Evolutionary conservation across 192 early-diverging fungal genomes (phyloP), one percentile per base, ranked within the genome.

Genomic region (Coemansia erecta): DNA sequence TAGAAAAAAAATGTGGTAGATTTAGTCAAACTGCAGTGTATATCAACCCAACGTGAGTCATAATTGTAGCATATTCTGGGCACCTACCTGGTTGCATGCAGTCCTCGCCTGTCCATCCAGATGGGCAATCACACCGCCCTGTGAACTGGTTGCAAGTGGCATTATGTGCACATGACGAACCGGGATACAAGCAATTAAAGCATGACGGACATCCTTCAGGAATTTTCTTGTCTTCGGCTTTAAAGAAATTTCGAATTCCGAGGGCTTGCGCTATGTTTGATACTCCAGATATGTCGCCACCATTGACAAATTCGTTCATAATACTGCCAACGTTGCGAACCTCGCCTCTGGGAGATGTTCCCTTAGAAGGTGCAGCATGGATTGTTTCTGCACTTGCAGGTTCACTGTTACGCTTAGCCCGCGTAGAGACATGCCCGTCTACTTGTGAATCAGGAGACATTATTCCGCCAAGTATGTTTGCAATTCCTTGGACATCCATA

Each of bases 131-230:
- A 64, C 90, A 92, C 24, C 87, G 85, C 13, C 90, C 90, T 17
- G 87, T 84, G 46, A 84, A 88, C 44, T 85, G 68, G 33, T 85
- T 89, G 66, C 90, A 92, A 14, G 83, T 85, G 19, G 85, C 85
- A 64, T 85, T 89, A 65, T 94, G 87, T 0, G 83, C 73, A 61
- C 92, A 94, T 4, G 78, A 77, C 40, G 87, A 92, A 2, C 81
- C 82, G 14, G 86, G 85, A 33, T 92, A 77, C 26, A 89, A 80
- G 72, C 92, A 94, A 75, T 94, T 92, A 72, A 94, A 94, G 64
- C 92, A 94, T 18, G 88, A 85, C 2, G 89, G 89, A 41, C 89
- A 90, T 15, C 87, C 83, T 15, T 81, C 68, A 0, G 73, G 73
- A 2, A 70, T 37, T 23, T 52, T 55, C 24, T 77, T 77, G 1